These are phyloP conservation scores for Colletotrichum gigasporum DNA, from an alignment of 2,329 filamentous ascomycete genomes.

Conservation along the genomic window DNA sequence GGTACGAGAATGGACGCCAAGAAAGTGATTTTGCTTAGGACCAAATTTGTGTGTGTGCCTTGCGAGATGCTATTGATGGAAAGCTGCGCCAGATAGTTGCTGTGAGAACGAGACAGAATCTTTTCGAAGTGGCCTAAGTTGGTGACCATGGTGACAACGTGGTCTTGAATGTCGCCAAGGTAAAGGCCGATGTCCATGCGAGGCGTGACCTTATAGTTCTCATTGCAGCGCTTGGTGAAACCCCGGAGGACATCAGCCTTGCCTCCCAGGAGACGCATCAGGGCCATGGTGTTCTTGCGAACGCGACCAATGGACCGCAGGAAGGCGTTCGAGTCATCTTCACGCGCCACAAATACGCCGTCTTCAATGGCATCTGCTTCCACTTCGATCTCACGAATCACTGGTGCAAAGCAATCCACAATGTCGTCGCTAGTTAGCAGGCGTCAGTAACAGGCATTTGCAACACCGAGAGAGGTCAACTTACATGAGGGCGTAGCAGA, in stretches of 20 bases:
- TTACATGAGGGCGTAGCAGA: constrained; percentile 97
- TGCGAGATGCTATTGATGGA: constrained; percentile 91
- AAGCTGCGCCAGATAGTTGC: constrained; percentile 95
- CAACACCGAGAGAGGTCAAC: constrained; percentile 40
- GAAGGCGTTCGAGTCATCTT: constrained; percentile 89
- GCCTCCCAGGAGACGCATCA: constrained; percentile 91
- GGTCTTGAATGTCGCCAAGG: constrained; percentile 96
- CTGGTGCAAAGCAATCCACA: constrained; percentile 92
- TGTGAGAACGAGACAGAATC: constrained; percentile 92
- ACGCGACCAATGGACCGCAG: constrained; percentile 88
- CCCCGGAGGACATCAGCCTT: constrained; percentile 99
- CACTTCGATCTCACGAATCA: constrained; percentile 85
- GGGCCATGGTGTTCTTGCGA: constrained; percentile 92
- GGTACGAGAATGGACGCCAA: constrained; percentile 96
- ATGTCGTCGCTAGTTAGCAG: constrained; percentile 81
- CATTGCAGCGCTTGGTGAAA: constrained; percentile 98
- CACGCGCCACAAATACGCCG: constrained; percentile 89
- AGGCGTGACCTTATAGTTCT: constrained; percentile 94
- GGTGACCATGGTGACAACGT: constrained; percentile 99
- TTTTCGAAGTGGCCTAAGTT: constrained; percentile 97
- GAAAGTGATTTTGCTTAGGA: constrained; percentile 94
- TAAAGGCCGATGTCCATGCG: constrained; percentile 97
- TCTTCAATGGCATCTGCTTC: constrained; percentile 96
- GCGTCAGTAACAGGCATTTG: constrained; percentile 37
- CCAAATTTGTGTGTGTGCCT: constrained; percentile 87